phyloP scores from a whole-genome alignment of 371 early-diverging fungal species.

The Saksenaea oblongispora region DNA sequence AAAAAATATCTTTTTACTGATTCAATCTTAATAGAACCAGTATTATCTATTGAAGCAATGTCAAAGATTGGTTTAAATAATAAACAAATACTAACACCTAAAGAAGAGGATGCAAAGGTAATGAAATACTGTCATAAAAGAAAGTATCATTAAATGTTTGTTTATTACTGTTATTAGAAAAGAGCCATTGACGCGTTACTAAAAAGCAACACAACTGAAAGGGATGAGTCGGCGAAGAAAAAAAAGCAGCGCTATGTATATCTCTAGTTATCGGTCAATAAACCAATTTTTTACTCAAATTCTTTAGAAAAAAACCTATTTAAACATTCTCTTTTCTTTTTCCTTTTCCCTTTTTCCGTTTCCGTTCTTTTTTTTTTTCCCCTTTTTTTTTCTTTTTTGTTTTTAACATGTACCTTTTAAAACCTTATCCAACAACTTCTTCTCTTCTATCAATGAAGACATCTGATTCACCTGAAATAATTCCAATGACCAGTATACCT shows the following conservation, averaged over 20 bases:
- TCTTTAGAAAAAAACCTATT: background rate
- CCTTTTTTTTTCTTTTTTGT: constrained; percentile 3
- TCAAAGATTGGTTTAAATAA: constrained; percentile 31
- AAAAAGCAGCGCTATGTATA: constrained; percentile 43
- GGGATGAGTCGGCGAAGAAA: constrained; percentile 8
- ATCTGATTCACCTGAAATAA: background rate
- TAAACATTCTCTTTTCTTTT: constrained; percentile 19
- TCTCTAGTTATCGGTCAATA: constrained; percentile 23
- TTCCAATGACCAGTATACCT: background rate
- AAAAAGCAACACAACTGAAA: constrained; percentile 14
- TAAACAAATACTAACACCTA: constrained; percentile 19
- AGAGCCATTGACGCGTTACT: constrained; percentile 31
- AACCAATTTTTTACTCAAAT: constrained; percentile 8
- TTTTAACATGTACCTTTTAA: background rate
- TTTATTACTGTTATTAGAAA: constrained; percentile 25
- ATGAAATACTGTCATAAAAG: background rate
- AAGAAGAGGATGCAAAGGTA: constrained; percentile 43
- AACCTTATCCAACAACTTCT: constrained; percentile 4
- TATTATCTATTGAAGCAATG: constrained; percentile 36
- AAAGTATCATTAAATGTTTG: background rate
- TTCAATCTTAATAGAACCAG: constrained; percentile 9
- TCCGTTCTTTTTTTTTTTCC: background rate
- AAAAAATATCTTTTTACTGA: background rate
- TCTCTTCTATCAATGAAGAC: background rate
- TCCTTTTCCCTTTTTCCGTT: constrained; percentile 9